Evolutionary conservation across 1,284 basidiomycete species (phyloP), one percentile per base, ranked within the genome.

Genomic region (Papiliotrema laurentii): DNA sequence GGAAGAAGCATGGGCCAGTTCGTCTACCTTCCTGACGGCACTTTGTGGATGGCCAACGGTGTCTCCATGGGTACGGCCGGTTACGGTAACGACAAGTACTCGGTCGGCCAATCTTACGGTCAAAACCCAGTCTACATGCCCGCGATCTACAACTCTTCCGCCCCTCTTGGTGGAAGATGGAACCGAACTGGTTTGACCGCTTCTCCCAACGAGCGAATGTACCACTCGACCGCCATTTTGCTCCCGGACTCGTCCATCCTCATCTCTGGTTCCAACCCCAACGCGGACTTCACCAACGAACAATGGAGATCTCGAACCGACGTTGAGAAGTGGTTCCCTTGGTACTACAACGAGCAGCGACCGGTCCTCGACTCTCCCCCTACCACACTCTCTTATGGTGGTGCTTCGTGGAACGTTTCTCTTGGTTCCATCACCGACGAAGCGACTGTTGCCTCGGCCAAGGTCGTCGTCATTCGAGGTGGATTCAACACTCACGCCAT

Each of bases 401-500:
- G 94, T n/a, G 61, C 76, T 43, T 76, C 79, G 37, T 97, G 97
- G 75, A 80, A 88, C 69, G 75, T 94, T 37, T 75, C 77, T 13
- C 73, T 90, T 19, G 75, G 78, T 34, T 66, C 78, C 60, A 77
- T 79, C 6, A 87, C 87, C 26, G 77, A 83, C 51, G 58, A 68
- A 47, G 51, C 60, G 18, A 50, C 60, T n/a, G 64, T 64, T 24
- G 47, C 71, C 50, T 71, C 77, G 3, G 80, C 82, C 46, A 87
- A 91, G 35, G 86, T 83, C 19, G 82, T 84, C 49, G 74, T 97
- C 58, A 78, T 89, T 54, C 86, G 94, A 51, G 81, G 84, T 26
- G 94, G 93, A 14, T 97, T 93, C 79, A 90, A 90, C 18, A 97
- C 91, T 0, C 93, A 97, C 72, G 91, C 84, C 24, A 88, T 97